Conservation (phyloP, 1,139 yeast genomes). For the Torulaspora globosa region DNA sequence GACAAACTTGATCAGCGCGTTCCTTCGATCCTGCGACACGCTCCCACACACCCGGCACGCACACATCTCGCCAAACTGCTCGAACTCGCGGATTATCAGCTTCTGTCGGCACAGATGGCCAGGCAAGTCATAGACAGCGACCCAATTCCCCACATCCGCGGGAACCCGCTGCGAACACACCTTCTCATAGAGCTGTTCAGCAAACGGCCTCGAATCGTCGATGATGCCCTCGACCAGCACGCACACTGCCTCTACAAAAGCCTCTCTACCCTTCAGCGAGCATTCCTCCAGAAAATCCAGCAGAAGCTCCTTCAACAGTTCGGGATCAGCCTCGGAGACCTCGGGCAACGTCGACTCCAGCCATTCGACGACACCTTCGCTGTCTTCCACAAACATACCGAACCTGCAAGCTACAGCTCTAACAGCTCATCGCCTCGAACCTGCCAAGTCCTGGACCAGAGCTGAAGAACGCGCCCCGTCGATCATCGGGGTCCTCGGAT, state of each 20-base stretch:
- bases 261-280: neutral
- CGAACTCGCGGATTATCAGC: constrained; percentile 6
- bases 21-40: constrained; percentile 4
- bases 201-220: constrained; percentile 2
- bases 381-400: neutral
- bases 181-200: constrained; percentile 4
- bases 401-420: neutral
- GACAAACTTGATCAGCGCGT: constrained; percentile 9
- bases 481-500: neutral
- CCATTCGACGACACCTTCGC: constrained; percentile 2
- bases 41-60: constrained; percentile 6
- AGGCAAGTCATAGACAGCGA: constrained; percentile 5
- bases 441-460: neutral
- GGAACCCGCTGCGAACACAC: neutral
- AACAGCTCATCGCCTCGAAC: neutral
- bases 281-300: constrained; percentile 3
- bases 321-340: constrained; percentile 4
- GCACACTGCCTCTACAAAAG: constrained; percentile 2
- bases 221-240: constrained; percentile 6
- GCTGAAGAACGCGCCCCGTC: no score
- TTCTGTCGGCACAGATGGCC: constrained; percentile 1
- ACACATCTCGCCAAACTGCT: constrained; percentile 10
- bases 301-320: constrained; percentile 6
- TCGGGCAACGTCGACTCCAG: neutral
- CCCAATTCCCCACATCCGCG: constrained; percentile 4